phyloP scores from a whole-genome alignment of 2,329 filamentous ascomycete species.

The Ophiostoma sp. region DNA sequence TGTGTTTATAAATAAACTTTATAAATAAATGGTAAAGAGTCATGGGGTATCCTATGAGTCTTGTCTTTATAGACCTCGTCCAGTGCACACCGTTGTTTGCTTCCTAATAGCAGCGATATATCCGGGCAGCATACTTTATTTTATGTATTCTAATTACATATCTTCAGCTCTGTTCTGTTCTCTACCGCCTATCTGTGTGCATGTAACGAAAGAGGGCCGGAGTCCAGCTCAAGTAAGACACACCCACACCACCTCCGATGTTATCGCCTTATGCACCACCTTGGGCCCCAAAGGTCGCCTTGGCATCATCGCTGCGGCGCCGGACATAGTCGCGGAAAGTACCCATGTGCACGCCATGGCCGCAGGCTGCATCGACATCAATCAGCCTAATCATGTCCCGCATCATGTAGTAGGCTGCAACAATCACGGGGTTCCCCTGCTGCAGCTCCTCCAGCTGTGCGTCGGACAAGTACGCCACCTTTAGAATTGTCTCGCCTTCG shows the following conservation, averaged over 20 bases:
- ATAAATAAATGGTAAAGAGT: no score
- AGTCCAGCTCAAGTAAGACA: neutral
- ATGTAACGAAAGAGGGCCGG: no score
- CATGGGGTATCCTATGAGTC: no score
- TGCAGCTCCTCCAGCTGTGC: neutral
- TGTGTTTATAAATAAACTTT: no score
- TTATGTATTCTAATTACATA: neutral
- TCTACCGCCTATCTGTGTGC: neutral
- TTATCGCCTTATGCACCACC: no score
- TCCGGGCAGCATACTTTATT: no score
- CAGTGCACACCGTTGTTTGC: no score
- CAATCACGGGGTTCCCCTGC: constrained; percentile 14
- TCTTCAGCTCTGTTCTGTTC: neutral
- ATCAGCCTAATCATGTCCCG: constrained; percentile 3
- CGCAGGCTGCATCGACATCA: neutral
- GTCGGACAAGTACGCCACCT: constrained; percentile 8
- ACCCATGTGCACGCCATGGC: neutral
- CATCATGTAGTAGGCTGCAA: constrained; percentile 15
- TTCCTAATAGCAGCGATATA: no score
- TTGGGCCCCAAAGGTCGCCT: neutral
- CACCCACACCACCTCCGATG: neutral
- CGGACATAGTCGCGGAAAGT: neutral
- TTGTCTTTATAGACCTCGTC: no score
- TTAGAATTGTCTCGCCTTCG: neutral
- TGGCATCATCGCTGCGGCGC: neutral